Base-by-base conservation (phyloP, 2,329 filamentous ascomycete genomes). In the Xylariaceae sp. region DNA sequence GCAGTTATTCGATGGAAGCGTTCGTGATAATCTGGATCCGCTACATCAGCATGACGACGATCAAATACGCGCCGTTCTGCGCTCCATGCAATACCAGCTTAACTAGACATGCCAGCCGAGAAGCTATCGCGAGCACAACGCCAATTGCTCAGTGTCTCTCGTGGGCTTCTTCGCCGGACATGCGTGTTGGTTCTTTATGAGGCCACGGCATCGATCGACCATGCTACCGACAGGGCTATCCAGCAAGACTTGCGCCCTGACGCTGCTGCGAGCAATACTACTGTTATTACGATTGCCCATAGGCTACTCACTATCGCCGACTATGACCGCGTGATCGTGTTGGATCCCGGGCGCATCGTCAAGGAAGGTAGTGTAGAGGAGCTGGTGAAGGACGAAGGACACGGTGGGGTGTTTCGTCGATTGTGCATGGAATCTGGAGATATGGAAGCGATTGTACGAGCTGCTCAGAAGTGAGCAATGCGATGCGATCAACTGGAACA, bases 181-280 rank as follows among this genome's bases (percentile, higher is more conserved):
- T 82, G 83, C 53, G 88, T 90, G 61, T 87, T 90, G 56, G 79
- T 90, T 16, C 89, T 86, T 62, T 87, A 90, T 67, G 87, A 90
- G 65, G 87, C 87, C 1, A 90, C 87, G 0, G 83, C 80, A 1
- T 81, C 77, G 0, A 83, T 89, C 3, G 87, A 90, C 60, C 84
- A 87, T 62, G 86, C 89, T 59, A 89, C 86, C 0, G 87, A 90
- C 56, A 78, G 82, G 56, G 85, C 85, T 70, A 88, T 90, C 53
- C 87, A 90, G 65, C 68, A 71, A 45, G 84, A 84, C 0, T 87
- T 90, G 66, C 76, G 81, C 1, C 74, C 78, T 10, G 6, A 42
- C 12, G 11, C 17, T 19, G 84, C 81, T 0, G 89, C 90, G 64
- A 75, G 76, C 52, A 83, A 83, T 38, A 86, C 85, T 72, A 89